phyloP scores from a whole-genome alignment of 129 eudicot species.

The Ambrosia artemisiifolia region DNA sequence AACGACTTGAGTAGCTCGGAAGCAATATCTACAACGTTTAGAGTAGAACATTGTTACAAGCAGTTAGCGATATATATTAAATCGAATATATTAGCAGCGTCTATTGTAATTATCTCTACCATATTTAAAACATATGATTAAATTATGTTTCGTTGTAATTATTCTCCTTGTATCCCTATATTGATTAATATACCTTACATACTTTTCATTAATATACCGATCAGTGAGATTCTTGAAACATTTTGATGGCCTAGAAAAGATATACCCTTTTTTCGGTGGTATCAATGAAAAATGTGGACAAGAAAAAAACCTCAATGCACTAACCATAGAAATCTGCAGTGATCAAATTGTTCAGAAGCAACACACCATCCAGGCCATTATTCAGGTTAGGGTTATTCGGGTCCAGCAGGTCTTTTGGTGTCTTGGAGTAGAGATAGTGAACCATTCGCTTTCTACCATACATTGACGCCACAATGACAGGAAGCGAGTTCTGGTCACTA shows the following conservation, averaged over 20 bases:
- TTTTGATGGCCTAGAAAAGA: not conserved
- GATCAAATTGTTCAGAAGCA: slow-evolving; percentile 45
- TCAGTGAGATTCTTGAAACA: not conserved
- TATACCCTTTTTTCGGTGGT: too few species aligned
- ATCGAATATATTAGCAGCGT: too few species aligned
- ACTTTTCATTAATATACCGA: not conserved
- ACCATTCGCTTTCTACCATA: slow-evolving; percentile 52
- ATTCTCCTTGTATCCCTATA: too few species aligned
- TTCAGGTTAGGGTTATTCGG: not conserved
- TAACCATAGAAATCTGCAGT: slow-evolving; percentile 52
- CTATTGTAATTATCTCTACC: too few species aligned
- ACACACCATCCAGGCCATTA: slow-evolving; percentile 34
- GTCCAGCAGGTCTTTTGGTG: slow-evolving; percentile 37
- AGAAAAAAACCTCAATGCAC: slow-evolving; percentile 1
- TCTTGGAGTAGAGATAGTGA: slow-evolving; percentile 39
- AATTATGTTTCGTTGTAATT: too few species aligned
- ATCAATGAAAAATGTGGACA: too few species aligned
- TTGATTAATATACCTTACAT: too few species aligned
- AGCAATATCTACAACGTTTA: slow-evolving; percentile 37
- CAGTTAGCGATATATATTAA: too few species aligned
- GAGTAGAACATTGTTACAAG: not conserved
- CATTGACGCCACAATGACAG: slow-evolving; percentile 49
- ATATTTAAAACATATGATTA: too few species aligned
- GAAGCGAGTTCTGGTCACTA: slow-evolving; percentile 39
- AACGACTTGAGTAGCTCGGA: slow-evolving; percentile 25